phyloP scores from a whole-genome alignment of 257 asterid species.

The Solanum bukasovii region DNA sequence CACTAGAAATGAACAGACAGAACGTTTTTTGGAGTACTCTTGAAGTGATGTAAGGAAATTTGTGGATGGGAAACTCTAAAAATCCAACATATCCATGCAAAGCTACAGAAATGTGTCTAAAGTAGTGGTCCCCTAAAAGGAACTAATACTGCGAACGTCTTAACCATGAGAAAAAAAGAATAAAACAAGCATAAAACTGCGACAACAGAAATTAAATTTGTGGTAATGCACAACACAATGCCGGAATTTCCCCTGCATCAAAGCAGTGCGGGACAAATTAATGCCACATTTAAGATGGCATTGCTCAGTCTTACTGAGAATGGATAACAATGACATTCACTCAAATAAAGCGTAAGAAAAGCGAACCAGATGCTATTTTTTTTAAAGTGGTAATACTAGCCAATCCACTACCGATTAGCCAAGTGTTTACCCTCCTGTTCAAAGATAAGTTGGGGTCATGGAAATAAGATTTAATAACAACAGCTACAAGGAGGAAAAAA shows the following conservation, averaged over 20 bases:
- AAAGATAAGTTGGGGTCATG: not conserved
- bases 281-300: not conserved
- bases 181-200: not conserved
- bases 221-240: no score
- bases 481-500: not conserved
- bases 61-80: not conserved
- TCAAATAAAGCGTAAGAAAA: not conserved
- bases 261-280: not conserved
- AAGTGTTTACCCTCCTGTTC: not conserved
- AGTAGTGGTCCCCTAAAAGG: not conserved
- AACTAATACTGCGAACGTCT: not conserved
- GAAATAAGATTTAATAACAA: not conserved
- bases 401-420: not conserved
- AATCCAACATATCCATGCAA: not conserved
- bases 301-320: not conserved
- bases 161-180: not conserved
- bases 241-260: not conserved
- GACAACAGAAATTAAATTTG: not conserved
- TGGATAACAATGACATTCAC: not conserved
- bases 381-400: not conserved
- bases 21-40: not conserved
- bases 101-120: not conserved
- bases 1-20: not conserved
- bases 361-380: not conserved
- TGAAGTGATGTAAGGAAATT: not conserved